Evolutionary conservation across 495 filamentous ascomycete species (phyloP), one percentile per base, ranked within the genome.

Genomic region (Penicillium cinerascens): DNA sequence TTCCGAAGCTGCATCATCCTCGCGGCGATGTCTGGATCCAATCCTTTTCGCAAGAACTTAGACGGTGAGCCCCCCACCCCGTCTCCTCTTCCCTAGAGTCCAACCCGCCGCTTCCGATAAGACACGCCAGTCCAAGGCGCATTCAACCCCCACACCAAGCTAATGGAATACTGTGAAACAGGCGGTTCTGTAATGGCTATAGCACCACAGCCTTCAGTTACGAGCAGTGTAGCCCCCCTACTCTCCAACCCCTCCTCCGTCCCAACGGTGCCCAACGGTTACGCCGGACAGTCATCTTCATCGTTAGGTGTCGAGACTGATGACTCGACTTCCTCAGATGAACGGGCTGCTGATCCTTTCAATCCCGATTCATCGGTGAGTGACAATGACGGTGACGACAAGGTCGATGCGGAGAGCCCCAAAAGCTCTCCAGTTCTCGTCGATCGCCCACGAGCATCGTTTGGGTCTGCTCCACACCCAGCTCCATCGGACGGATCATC

Each of bases 1-100:
- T 40, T 38, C 35, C 33, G 55, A 25, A 37, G 22, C 29, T 59
- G 61, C 58, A 54, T 56, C 61, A 64, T 68, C 58, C 54, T 51
- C 59, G 59, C 58, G 51, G 67, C 70, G 57, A 81, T 81, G 78
- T 76, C 78, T 74, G 76, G 71, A 64, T 78, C 69, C 63, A 81
- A 81, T 77, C 78, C 78, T 68, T 81, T 81, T 65, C 78, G 78
- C 66, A 77, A 64, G 54, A 70, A 69, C 46, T 36, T 62, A 42
- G 63, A 69, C 56, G 60, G 72, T 75, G 51, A 67, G 67, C 60
- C 11, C 45, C 49, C 33, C n/a, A n/a, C 45, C 46, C 58, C 51
- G 38, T 38, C 25, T 44, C 36, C 25, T 44, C 36, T 39, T 39
- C 6, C n/a, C n/a, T 16, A 7, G 16, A 20, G 10, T 16, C 20